phyloP scores from a whole-genome alignment of 139 green algal species.

The Chlorella sp. region DNA sequence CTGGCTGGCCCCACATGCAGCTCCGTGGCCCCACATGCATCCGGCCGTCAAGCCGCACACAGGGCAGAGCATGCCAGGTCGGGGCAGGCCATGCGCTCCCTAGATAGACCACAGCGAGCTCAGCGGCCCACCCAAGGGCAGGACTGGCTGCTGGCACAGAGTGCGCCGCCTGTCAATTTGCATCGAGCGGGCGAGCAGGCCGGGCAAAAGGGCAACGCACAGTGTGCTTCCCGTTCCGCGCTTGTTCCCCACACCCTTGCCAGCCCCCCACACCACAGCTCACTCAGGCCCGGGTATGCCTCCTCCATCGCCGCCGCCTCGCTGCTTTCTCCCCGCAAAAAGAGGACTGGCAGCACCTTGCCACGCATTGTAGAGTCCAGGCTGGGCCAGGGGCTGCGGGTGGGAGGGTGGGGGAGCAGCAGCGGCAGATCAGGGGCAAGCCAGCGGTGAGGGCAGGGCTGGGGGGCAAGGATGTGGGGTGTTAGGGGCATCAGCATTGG shows the following conservation, averaged over 20 bases:
- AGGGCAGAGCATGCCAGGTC: no score
- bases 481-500: not conserved
- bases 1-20: not conserved
- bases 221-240: no score
- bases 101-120: no score
- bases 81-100: no score
- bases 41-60: no score
- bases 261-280: not conserved
- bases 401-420: not conserved
- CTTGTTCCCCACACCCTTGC: no score
- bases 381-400: conserved; percentile 19
- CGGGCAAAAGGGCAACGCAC: no score
- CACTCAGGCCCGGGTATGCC: conserved; percentile 12
- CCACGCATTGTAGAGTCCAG: not conserved
- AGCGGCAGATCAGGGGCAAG: not conserved
- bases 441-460: not conserved
- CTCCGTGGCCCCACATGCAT: no score
- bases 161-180: no score
- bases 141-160: no score
- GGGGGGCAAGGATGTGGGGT: not conserved
- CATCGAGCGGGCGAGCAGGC: no score
- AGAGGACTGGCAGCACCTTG: conserved; percentile 1
- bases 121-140: no score
- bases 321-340: not conserved
- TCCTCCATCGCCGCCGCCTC: not conserved